A percentile compares a stretch with the other conserved stretches of the same genome.
Conservation (phyloP, 129 eudicot species). For the Ambrosia trifida region DNA sequence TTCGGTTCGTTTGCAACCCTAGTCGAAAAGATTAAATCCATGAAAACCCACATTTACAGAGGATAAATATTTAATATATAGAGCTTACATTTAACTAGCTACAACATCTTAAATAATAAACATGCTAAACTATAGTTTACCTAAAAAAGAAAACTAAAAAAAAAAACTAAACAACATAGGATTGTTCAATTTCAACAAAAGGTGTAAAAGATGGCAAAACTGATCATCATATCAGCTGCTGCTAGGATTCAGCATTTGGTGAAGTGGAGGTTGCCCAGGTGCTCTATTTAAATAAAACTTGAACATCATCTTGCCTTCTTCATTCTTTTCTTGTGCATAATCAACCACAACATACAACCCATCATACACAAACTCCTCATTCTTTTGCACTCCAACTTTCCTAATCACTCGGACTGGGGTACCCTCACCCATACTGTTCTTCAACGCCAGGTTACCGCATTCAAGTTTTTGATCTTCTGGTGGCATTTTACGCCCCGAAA, state of each 20-base stretch:
- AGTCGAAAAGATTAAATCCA: too few relatives aligned
- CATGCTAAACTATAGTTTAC: not conserved
- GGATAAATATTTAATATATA: too few relatives aligned
- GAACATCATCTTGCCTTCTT: conserved; percentile 41
- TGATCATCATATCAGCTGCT: not conserved
- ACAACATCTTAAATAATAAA: too few relatives aligned
- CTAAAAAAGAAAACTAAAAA: too few relatives aligned
- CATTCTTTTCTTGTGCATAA: conserved; percentile 31
- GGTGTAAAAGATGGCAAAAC: too few relatives aligned
- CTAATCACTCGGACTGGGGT: conserved; percentile 33
- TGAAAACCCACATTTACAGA: too few relatives aligned
- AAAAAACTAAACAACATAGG: too few relatives aligned
- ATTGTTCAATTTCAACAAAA: too few relatives aligned
- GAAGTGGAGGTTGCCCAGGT: conserved; percentile 37
- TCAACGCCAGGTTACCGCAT: conserved; percentile 44
- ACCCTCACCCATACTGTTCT: conserved; percentile 31
- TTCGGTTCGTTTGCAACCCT: too few relatives aligned
- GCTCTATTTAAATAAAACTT: conserved; percentile 43
- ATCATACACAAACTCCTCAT: conserved; percentile 25
- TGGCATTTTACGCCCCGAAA: not conserved
- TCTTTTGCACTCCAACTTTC: not conserved
- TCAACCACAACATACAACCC: conserved; percentile 33
- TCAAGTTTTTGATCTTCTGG: conserved; percentile 44
- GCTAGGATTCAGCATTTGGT: not conserved
- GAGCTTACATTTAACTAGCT: too few relatives aligned